phyloP scores from a whole-genome alignment of 1,139 yeast species.

The Yamadazyma epiphylla region DNA sequence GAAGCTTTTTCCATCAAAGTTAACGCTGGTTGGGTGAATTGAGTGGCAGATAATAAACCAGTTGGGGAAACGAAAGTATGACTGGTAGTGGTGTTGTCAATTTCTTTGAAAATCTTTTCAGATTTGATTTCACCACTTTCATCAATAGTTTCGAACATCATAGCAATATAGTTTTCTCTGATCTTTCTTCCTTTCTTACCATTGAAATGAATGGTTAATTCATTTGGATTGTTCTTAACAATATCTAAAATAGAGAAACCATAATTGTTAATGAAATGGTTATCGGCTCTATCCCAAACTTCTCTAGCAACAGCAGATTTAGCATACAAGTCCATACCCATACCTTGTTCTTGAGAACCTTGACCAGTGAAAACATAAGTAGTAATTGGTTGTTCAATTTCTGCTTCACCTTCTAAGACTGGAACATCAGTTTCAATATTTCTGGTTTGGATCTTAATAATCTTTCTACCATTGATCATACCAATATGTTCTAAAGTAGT shows the following conservation, averaged over 20 bases:
- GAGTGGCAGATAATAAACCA: constrained; percentile 96
- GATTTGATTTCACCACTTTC: constrained; percentile 80
- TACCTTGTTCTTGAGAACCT: constrained; percentile 99
- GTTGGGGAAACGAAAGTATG: constrained; percentile 89
- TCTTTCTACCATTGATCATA: constrained; percentile 98
- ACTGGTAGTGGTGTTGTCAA: constrained; percentile 75
- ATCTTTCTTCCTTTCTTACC: constrained; percentile 96
- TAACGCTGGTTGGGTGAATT: constrained; percentile 98
- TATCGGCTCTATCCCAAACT: constrained; percentile 98
- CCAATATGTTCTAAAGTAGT: constrained; percentile 94
- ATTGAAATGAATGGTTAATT: constrained; percentile 92
- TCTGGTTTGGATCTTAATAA: constrained; percentile 85
- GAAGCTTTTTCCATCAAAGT: constrained; percentile 99
- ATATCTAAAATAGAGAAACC: constrained; percentile 96
- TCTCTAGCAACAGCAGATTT: constrained; percentile 87
- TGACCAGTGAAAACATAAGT: constrained; percentile 98
- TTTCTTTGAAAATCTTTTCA: constrained; percentile 93
- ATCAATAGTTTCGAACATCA: constrained; percentile 96
- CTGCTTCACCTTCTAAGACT: constrained; percentile 93
- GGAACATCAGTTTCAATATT: constrained; percentile 73
- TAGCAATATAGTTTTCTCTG: constrained; percentile 89
- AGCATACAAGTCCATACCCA: constrained; percentile 98
- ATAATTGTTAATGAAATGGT: constrained; percentile 85
- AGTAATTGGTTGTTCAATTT: constrained; percentile 95
- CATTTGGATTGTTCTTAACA: constrained; percentile 94